Conservation (phyloP, 192 early-diverging fungal species). For the Coemansia sp. region DNA sequence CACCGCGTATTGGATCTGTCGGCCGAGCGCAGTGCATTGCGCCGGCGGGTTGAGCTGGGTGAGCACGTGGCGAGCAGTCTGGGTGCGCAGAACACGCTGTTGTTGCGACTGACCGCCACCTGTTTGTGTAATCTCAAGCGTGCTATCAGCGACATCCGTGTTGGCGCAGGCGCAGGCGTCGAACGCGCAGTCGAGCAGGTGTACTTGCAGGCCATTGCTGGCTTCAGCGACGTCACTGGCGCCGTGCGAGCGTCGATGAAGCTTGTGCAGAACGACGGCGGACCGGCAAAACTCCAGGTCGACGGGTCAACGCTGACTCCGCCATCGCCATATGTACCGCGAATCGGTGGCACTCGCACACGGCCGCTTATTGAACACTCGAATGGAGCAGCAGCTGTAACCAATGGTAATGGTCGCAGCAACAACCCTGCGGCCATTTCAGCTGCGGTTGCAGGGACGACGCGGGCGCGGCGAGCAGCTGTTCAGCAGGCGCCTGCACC, state of each 20-base stretch:
- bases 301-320: slow-evolving; percentile 36
- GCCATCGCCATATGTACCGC: slow-evolving; percentile 42
- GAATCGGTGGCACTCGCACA: slow-evolving; percentile 3
- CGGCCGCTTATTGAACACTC: neutral
- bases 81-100: slow-evolving; percentile 32
- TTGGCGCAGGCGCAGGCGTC: slow-evolving; percentile 1
- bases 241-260: slow-evolving; percentile 33
- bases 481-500: neutral
- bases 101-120: slow-evolving; percentile 37
- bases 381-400: neutral
- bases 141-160: slow-evolving; percentile 14
- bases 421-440: slow-evolving; percentile 40
- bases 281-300: slow-evolving; percentile 37
- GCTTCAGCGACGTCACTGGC: slow-evolving; percentile 44
- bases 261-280: slow-evolving; percentile 28
- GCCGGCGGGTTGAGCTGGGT: slow-evolving; percentile 41
- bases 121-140: slow-evolving; percentile 43
- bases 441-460: slow-evolving; percentile 49
- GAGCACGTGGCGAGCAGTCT: slow-evolving; percentile 31
- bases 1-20: slow-evolving; percentile 36
- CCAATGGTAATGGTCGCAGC: slow-evolving; percentile 9
- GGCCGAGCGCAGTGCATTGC: slow-evolving; percentile 47
- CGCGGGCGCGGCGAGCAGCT: slow-evolving; percentile 30
- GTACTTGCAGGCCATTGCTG: slow-evolving; percentile 51
- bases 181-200: slow-evolving; percentile 33